Evolutionary conservation across 257 asterid genomes (phyloP), one percentile per base, ranked within the genome.

Genomic region (Plectranthus barbatus): DNA sequence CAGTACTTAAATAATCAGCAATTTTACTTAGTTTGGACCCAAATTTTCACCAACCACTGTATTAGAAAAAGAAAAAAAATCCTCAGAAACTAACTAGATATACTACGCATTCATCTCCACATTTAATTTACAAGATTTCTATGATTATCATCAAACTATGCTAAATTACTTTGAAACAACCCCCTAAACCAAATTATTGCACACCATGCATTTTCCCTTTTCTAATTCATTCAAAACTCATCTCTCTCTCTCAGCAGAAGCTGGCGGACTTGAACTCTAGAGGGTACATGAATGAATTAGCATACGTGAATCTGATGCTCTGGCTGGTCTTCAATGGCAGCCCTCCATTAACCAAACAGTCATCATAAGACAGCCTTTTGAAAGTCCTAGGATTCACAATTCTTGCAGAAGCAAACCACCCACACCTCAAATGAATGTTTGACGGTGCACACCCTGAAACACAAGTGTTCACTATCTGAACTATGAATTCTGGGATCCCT

Each of bases 351-450:
- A 86, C 79, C 57, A 86, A 67, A 45, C 95, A 86, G 39, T 86
- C 95, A 69, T 86, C 86, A 51, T 41, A 79, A 10, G 82, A 54
- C 1, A 86, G 7, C 37, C 95, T 80, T 53, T 76, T 83, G 79
- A 86, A 81, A 14, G 60, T 64, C 20, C 14, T 72, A 21, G 95
- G 91, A 70, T 81, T 81, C 23, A 86, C 87, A 21, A 78, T 51
- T 40, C 79, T 78, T 24, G 88, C 83, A 1, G 85, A 86, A 40
- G 91, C 86, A 76, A 86, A 86, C 91, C 88, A 83, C 4, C 86
- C 91, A 60, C 88, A 86, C 60, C 62, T 69, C 56, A 83, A 61
- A 54, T 83, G 91, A 52, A 86, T 83, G 39, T 74, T 47, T 0
- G 91, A 83, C 59, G 91, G 88, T 19, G 80, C 77, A 69, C 86